Evolutionary conservation across 208 protist genomes (phyloP).

Genomic region (Entamoeba moshkovskii): DNA sequence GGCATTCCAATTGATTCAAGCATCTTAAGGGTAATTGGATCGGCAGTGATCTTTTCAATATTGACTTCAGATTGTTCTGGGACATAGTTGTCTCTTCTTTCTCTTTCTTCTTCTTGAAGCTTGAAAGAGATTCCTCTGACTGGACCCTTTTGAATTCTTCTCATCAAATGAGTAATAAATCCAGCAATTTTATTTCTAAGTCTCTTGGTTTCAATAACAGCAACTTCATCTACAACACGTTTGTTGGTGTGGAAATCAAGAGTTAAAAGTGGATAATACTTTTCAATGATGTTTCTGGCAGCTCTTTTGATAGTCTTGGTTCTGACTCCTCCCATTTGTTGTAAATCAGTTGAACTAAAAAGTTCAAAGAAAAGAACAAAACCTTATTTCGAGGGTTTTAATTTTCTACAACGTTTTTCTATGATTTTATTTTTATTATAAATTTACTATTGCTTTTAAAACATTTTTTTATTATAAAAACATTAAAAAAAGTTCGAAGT

Average conservation of each 20-base stretch:
- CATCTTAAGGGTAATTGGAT: too few relatives aligned
- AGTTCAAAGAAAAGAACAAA: too few relatives aligned
- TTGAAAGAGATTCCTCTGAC: conserved; percentile 99
- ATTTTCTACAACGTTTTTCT: too few relatives aligned
- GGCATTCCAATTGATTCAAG: too few relatives aligned
- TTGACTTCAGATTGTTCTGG: conserved; percentile 64
- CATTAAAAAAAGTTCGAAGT: too few relatives aligned
- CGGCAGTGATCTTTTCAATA: background rate
- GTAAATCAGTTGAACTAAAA: too few relatives aligned
- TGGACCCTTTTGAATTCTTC: conserved; percentile 75
- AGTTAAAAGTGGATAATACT: conserved; percentile 94
- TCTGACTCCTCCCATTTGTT: conserved; percentile 79
- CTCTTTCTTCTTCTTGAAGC: conserved; percentile 99
- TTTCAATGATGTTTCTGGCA: conserved; percentile 92
- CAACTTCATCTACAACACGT: conserved; percentile 68
- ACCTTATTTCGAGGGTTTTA: too few relatives aligned
- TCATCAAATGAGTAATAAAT: conserved; percentile 76
- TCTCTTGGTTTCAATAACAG: conserved; percentile 90
- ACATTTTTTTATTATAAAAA: too few relatives aligned
- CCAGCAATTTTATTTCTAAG: conserved; percentile 86
- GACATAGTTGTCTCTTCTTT: conserved; percentile 96
- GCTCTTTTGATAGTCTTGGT: conserved; percentile 99
- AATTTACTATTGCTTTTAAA: too few relatives aligned
- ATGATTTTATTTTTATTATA: too few relatives aligned
- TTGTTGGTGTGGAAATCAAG: conserved; percentile 99